Base-by-base conservation (phyloP, 164 flowering plant genomes). In the Chimonanthus salicifolius region DNA sequence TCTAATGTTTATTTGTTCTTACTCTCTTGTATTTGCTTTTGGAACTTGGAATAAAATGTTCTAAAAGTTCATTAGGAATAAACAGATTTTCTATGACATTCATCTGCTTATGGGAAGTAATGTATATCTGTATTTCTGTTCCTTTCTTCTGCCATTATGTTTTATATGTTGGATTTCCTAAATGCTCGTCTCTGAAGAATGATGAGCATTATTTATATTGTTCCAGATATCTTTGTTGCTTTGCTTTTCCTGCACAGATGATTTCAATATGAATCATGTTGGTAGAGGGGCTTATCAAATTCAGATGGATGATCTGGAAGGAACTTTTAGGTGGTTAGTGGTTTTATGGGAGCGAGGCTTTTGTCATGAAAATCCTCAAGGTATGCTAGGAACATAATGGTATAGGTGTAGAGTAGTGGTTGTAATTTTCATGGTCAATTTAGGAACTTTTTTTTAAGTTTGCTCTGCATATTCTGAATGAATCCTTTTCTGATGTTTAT, bases 311-410 rank as follows among this genome's bases (percentile, higher is more conserved):
- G 79, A 81, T 64, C 72, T 75, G 3, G 84, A 76, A 69, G 89
- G 88, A 73, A 67, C 81, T 64, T 89, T 83, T 83, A 75, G 72
- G 77, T 93, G 99, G 98, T 78, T 96, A 74, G 80, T 90, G 71
- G 82, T 96, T 69, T 73, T 96, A 75, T 96, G 97, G 99, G 85
- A 88, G 74, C 90, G 94, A 21, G 98, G 98, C 62, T 85, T 96
- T 74, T 81, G 68, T 79, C 99, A 96, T 84, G 94, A 89, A 71
- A 96, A 96, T 74, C 99, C 99, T 76, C 94, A 83, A 79, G 99
- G 99, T 94, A 84, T 54, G n/a, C 48, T 43, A 43, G 51, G 62
- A n/a, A 1, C 62, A 46, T 69, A 33, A 69, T 21, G 8, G 6
- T 44, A 69, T 69, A 21, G 47, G n/a, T 47, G 13, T 47, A 18